Evolutionary conservation across 257 asterid genomes (phyloP).

Genomic region (Mentha longifolia): DNA sequence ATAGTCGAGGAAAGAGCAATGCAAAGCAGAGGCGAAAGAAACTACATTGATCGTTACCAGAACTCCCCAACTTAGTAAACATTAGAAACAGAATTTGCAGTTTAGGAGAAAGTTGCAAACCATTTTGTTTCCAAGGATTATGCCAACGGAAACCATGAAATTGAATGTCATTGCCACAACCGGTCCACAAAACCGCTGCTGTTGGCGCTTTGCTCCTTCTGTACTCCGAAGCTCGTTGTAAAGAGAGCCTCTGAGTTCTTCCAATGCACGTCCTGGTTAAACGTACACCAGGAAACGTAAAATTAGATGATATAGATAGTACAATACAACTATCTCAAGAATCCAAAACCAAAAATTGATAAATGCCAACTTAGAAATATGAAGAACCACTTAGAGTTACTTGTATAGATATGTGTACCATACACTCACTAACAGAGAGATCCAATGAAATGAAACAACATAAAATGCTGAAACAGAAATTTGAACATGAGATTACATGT

Average conservation of each 20-base stretch:
- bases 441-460: not conserved
- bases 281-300: not conserved
- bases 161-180: conserved; percentile 78
- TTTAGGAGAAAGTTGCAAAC: conserved; percentile 35
- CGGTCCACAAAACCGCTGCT: conserved; percentile 76
- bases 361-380: not conserved
- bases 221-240: conserved; percentile 76
- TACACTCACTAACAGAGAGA: too few species aligned
- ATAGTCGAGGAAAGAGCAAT: not conserved
- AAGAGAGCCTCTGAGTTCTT: conserved; percentile 75
- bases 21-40: not conserved
- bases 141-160: conserved; percentile 82
- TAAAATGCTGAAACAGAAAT: not conserved
- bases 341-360: not conserved
- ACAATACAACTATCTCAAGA: not conserved
- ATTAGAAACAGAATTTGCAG: too few species aligned
- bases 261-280: conserved; percentile 72
- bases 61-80: too few species aligned
- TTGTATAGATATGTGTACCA: too few species aligned
- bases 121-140: conserved; percentile 81
- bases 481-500: not conserved
- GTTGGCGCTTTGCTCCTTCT: conserved; percentile 87
- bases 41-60: too few species aligned
- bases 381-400: not conserved
- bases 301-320: not conserved